A percentile compares a stretch with the other conserved stretches of the same genome.
phyloP scores from a whole-genome alignment of 257 asterid genomes.

The Solanum arcanum region DNA sequence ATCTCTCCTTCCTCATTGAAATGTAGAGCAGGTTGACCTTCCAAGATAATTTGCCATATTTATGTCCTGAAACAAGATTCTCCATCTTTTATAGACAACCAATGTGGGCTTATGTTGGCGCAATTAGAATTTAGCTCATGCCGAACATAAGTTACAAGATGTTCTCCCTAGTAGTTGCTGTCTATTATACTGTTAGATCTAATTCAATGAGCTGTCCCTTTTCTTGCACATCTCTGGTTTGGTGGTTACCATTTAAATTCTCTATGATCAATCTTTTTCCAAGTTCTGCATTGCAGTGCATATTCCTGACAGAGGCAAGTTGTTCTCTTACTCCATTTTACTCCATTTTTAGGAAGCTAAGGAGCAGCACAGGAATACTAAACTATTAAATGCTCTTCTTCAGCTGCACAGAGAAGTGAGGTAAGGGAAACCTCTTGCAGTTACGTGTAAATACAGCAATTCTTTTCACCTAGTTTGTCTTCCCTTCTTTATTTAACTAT shows the following conservation, averaged over 20 bases:
- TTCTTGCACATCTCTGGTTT: background rate
- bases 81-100: background rate
- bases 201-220: background rate
- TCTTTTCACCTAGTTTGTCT: background rate
- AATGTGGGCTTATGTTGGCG: background rate
- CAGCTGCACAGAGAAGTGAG: conserved; percentile 87
- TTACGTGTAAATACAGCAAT: background rate
- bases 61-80: background rate
- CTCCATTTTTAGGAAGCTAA: conserved; percentile 50
- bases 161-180: background rate
- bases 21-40: background rate
- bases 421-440: conserved; percentile 23
- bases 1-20: background rate
- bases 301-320: background rate
- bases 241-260: background rate
- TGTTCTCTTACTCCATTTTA: background rate
- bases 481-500: background rate
- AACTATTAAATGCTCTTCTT: conserved; percentile 66
- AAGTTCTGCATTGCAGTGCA: background rate
- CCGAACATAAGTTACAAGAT: background rate
- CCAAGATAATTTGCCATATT: background rate
- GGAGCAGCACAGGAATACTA: conserved; percentile 94
- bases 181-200: background rate
- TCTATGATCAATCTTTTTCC: background rate
- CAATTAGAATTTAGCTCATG: background rate